Evolutionary conservation across 2,329 filamentous ascomycete genomes (phyloP), one percentile per base, ranked within the genome.

Genomic region (Hypoxylon sp.): DNA sequence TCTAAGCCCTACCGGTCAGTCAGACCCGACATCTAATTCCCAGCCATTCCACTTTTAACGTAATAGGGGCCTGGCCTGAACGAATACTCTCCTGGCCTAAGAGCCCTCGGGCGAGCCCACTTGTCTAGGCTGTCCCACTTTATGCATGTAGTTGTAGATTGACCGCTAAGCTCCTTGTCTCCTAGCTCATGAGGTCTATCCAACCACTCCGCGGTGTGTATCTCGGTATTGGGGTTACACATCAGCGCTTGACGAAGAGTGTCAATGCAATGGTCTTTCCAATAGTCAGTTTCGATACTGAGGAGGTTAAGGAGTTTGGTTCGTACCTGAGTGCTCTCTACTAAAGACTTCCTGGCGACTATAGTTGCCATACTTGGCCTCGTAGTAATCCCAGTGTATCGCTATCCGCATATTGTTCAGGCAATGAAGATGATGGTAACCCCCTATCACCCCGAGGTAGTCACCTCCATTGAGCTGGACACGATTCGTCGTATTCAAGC

Each of bases 381-480:
- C 59, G 41, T 70, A 70, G 25, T 70, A 68, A 43, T 68, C 68
- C 68, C 65, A 70, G 45, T 59, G 63, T 14, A 68, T 46, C 25
- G 60, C 25, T 25, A 66, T 64, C 10, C 68, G 62, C 34, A 68
- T 59, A 19, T 70, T 70, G 45, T 70, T 70, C 14, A 70, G 57
- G 19, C 65, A 70, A n/a, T 70, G 65, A 1, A 70, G 41, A 32
- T 68, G 65, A 38, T 70, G 68, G 34, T 66, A 70, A 5, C 58
- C 65, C 4, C 65, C 68, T 28, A 68, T 61, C 19, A 68, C 68
- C 6, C 65, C 65, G 21, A 66, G 56, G 36, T 70, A 68, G 52
- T 68, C 68, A 21, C 63, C 62, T 23, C 65, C 62, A 11, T 65
- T 57, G 45, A 70, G 34, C 9, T 61, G 65, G 28, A 70, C 52